Conservation (phyloP, 2,329 filamentous ascomycete genomes). For the Clonostachys byssicola region DNA sequence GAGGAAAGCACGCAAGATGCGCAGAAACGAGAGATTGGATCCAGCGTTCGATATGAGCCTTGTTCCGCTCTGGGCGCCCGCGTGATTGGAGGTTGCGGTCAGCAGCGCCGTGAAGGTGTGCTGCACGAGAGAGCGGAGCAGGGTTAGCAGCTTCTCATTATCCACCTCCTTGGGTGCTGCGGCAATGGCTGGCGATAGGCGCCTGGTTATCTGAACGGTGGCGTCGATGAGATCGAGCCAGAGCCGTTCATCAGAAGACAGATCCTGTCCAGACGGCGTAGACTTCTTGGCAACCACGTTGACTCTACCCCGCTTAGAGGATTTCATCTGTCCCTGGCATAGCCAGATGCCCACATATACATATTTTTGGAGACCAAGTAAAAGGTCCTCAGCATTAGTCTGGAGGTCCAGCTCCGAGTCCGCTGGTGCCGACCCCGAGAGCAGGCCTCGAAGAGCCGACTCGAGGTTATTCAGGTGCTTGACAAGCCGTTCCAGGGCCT, state of each 20-base stretch:
- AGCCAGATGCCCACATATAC: conserved; percentile 92
- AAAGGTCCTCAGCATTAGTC: conserved; percentile 67
- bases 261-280: conserved; percentile 28
- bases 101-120: conserved; percentile 86
- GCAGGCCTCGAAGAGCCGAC: conserved; percentile 68
- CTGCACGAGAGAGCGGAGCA: conserved; percentile 78
- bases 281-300: conserved; percentile 46
- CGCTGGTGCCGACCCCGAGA: conserved; percentile 34
- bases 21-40: conserved; percentile 75
- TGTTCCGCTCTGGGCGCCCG: conserved; percentile 21
- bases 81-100: conserved; percentile 61
- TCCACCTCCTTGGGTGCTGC: conserved; percentile 31
- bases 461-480: conserved; percentile 77
- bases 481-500: conserved; percentile 83
- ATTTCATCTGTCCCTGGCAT: conserved; percentile 79
- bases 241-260: conserved; percentile 49
- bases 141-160: conserved; percentile 56
- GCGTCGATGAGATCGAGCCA: conserved; percentile 60
- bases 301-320: conserved; percentile 29
- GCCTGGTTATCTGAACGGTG: conserved; percentile 59
- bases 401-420: conserved; percentile 39
- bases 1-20: conserved; percentile 84
- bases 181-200: conserved; percentile 53
- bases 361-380: conserved; percentile 82
- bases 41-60: conserved; percentile 30